Percentiles rank a stretch among this genome's conserved stretches.
These are phyloP conservation scores for Sequoia sempervirens DNA, from an alignment of 75 land plant genomes.

Conservation along the genomic window DNA sequence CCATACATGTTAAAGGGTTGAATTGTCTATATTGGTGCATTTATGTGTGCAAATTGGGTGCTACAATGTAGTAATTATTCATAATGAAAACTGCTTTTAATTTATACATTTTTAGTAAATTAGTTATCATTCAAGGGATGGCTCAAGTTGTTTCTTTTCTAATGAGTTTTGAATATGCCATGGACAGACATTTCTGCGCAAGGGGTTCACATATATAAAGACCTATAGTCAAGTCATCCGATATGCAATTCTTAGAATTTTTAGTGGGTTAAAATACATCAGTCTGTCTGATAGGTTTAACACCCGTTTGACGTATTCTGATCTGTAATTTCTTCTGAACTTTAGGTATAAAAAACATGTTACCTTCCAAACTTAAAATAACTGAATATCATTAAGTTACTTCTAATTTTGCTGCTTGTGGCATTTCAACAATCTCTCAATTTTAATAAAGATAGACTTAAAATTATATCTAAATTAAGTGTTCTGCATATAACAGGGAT, in stretches of 20 bases:
- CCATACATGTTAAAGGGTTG: not conserved
- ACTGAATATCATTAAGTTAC: not conserved
- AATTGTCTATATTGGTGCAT: not conserved
- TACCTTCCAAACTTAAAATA: not conserved
- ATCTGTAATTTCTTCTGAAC: not conserved
- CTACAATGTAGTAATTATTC: not conserved
- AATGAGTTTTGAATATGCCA: not conserved
- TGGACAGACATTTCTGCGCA: not conserved
- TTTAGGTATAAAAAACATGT: not conserved
- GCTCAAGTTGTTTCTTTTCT: not conserved
- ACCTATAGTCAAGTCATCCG: not conserved
- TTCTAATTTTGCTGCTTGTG: not conserved
- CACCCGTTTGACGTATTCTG: not conserved
- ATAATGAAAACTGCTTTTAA: not conserved
- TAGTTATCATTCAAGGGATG: not conserved
- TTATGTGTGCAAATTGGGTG: not conserved
- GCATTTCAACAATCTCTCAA: not conserved
- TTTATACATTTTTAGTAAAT: not conserved
- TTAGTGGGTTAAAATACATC: not conserved
- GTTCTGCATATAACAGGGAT: conserved; percentile 43
- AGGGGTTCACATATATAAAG: not conserved
- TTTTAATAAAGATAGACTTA: not conserved
- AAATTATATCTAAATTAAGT: not conserved
- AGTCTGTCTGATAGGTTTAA: not conserved
- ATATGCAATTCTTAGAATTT: not conserved